Evolutionary conservation across 176 grass and related monocot species (phyloP), one percentile per base, ranked within the genome.

Genomic region (Carex littledalei): DNA sequence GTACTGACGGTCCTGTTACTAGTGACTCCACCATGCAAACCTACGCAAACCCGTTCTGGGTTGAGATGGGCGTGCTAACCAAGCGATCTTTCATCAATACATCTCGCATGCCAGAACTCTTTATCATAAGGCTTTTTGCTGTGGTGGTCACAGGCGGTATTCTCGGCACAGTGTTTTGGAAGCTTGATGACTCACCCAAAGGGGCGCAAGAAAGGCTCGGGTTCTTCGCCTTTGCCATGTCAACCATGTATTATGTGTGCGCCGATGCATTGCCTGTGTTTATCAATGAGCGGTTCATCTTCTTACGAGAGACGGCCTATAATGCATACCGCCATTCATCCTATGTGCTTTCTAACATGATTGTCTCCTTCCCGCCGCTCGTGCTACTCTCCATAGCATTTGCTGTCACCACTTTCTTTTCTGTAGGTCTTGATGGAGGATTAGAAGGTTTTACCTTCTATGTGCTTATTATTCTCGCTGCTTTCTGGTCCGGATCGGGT

Each of bases 151-250:
- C 94, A 3, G 94, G 94, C 45, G 64, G 52, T 5, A 92, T 97
- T 86, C 90, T 97, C 11, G 94, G 90, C 45, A 97, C 94, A 57
- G 91, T 98, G 9, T 98, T 98, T 87, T 94, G 84, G 89, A 63
- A 54, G 1, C 92, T 98, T 9, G 95, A 98, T 74, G 69, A 86
- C 37, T 94, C 95, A 3, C 92, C 95, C 9, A 93, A 91, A 84
- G 95, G 95, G 1, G 95, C 83, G 56, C 89, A 93, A 86, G 95
- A 98, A 79, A 91, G 95, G 62, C 88, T 98, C 1, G 93, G 95
- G 18, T 98, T 98, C 92, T 98, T 98, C 67, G 95, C 95, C 63
- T 89, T 98, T 87, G 88, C 89, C 91, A 98, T 98, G 95, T 94
- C 95, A 71, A 98, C 95, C 74, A 98, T 93, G 92, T 98, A 93